Evolutionary conservation across 1,284 basidiomycete species (phyloP), one percentile per base, ranked within the genome.

Genomic region (Ganoderma boninense): DNA sequence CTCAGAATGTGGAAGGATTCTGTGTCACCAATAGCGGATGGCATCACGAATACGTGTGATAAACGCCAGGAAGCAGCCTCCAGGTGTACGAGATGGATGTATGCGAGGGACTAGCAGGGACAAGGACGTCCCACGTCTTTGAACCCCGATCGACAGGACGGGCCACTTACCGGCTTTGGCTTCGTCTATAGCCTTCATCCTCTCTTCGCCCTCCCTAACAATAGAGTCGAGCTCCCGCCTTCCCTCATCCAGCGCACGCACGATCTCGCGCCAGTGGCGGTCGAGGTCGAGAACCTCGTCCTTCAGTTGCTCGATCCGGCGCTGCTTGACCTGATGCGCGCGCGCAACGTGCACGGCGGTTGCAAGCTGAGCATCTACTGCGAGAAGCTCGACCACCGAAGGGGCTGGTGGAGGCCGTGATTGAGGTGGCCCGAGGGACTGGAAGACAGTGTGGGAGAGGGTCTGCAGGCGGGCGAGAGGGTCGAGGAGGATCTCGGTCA

Each of bases 261-360:
- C 90, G 32, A 92, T 87, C 49, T 87, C 86, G 59, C 91, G 86
- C 90, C 93, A 92, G 72, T 84, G 84, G 11, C 80, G 77, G 67
- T 95, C 92, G 6, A 94, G 81, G 43, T 84, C 88, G 7, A 92
- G 82, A 18, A 95, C 89, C 72, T 95, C 92, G 4, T 84, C 80
- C 74, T 92, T 89, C 46, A 95, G 82, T 8, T 84, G 83, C 67
- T 94, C 92, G 56, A 95, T 94, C 69, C 84, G 85, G 65, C 90
- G 83, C 77, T 95, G 93, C 76, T 90, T 90, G 59, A 89, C 85
- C 77, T 95, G 93, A 76, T 95, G 94, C 26, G 83, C 80, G 68
- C 91, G 87, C 2, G 91, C 88, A n/a, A 90, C 82, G 69, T 88
- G 87, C 7, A 94, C 82, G 7, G 91, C 91, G 38, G 81, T 79